Evolutionary conservation across 306 rosid genomes (phyloP), one percentile per base, ranked within the genome.

Genomic region (Dryas alaskensis): DNA sequence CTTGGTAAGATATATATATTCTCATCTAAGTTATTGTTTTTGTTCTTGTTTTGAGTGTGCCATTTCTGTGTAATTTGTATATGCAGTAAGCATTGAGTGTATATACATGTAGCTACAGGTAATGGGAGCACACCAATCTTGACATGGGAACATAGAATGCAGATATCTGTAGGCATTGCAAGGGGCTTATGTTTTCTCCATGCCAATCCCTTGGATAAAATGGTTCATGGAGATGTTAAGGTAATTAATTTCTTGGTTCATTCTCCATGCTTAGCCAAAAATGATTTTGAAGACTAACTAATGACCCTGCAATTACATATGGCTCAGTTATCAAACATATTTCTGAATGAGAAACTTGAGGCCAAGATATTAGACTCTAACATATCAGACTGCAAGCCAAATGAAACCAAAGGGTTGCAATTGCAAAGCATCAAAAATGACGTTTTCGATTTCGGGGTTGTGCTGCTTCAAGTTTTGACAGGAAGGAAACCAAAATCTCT

Each of bases 271-370:
- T 1, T 31, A 31, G 37, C 2, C 37, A 31, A 31, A 31, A 1
- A 31, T 31, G 37, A 31, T 31, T 31, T 31, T 31, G 37, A 31
- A 31, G 8, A 22, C 39, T 19, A 57, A 57, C 14, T 25, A 53
- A n/a, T n/a, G 59, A 53, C 37, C 37, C 37, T 50, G 54, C 6
- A 13, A 4, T 50, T 50, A 12, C 6, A 50, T 31, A 53, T 31
- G 64, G 16, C 64, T 59, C 64, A 59, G 64, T 31, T 31, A 59
- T 31, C 64, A 11, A 59, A 27, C 44, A 59, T 59, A 59, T 59
- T 59, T 59, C 64, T 59, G 44, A 59, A 8, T 59, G 64, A 59
- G 64, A 59, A 59, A 59, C 43, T 59, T 59, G 64, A 27, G 25
- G 64, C 64, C 64, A 59, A 59, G 43, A 59, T 59, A 2, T 10